Conservation (phyloP, 176 grass and related monocot species). For the Cenchrus americanus region DNA sequence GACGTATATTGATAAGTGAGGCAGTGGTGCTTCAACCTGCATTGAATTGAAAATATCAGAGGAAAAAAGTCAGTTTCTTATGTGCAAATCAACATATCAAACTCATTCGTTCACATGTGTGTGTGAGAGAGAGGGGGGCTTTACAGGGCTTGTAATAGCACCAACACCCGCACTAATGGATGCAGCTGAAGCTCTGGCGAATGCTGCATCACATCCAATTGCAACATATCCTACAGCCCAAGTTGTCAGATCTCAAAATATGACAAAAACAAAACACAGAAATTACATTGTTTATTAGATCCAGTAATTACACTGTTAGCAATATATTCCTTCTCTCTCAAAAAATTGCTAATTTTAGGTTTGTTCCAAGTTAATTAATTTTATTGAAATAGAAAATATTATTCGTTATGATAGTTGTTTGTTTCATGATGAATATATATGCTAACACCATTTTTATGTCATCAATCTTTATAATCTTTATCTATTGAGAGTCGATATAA, state of each 20-base stretch:
- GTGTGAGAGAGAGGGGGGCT: not conserved
- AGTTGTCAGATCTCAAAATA: not conserved
- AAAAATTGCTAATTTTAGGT: no score
- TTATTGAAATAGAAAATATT: no score
- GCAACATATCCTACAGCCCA: slow-evolving; percentile 41
- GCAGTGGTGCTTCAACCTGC: slow-evolving; percentile 35
- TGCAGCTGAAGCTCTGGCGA: slow-evolving; percentile 6
- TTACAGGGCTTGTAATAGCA: slow-evolving; percentile 54
- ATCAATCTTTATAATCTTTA: no score
- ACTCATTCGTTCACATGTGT: not conserved
- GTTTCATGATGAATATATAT: not conserved
- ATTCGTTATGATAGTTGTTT: no score
- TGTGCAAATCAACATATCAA: not conserved
- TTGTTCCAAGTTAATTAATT: no score
- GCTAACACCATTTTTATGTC: no score
- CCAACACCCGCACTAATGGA: slow-evolving; percentile 41
- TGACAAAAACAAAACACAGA: not conserved
- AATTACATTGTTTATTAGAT: no score
- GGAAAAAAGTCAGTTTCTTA: not conserved
- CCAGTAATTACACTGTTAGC: not conserved
- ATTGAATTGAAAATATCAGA: not conserved
- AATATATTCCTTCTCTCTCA: not conserved
- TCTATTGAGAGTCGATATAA: no score
- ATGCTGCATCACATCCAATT: slow-evolving; percentile 47
- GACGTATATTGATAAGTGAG: slow-evolving; percentile 52